Percentiles rank a stretch among this genome's conserved stretches.
Evolutionary conservation across 306 rosid species (phyloP).

Genomic region (Cajanus cajan): DNA sequence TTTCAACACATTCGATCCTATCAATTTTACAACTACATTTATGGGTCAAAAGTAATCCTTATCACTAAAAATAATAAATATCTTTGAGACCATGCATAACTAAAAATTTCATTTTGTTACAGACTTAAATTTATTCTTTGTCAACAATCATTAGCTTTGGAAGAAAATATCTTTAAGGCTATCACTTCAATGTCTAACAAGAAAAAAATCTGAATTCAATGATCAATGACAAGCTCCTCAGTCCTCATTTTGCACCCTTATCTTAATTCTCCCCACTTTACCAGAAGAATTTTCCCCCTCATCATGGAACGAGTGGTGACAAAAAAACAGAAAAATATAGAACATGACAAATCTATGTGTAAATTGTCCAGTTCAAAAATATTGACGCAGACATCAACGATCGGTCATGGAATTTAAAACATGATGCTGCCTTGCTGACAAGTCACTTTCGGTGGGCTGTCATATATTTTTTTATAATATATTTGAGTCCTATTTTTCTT

Average conservation of each 20-base stretch:
- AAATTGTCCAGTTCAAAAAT: background rate
- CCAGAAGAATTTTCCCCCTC: background rate
- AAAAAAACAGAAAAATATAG: background rate
- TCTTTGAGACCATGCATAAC: too few relatives aligned
- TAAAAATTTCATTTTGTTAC: too few relatives aligned
- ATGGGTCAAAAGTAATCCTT: too few relatives aligned
- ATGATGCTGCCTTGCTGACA: background rate
- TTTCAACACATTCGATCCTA: too few relatives aligned
- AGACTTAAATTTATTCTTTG: too few relatives aligned
- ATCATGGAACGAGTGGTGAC: background rate
- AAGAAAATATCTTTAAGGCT: constrained; percentile 3
- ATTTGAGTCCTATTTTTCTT: background rate
- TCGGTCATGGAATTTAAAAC: background rate
- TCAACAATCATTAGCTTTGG: background rate
- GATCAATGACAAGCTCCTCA: background rate
- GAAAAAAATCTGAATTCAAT: constrained; percentile 5
- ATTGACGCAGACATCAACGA: background rate
- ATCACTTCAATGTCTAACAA: background rate
- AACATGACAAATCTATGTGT: background rate
- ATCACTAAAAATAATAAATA: too few relatives aligned
- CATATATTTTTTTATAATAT: background rate
- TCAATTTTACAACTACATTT: too few relatives aligned
- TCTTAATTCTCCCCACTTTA: background rate
- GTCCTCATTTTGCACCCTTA: background rate
- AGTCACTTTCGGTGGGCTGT: background rate